Percentiles rank a stretch among this genome's conserved stretches.
These are phyloP conservation scores for Sordariomycetes sp. DNA, from an alignment of 2,329 filamentous ascomycete species.

Conservation along the genomic window DNA sequence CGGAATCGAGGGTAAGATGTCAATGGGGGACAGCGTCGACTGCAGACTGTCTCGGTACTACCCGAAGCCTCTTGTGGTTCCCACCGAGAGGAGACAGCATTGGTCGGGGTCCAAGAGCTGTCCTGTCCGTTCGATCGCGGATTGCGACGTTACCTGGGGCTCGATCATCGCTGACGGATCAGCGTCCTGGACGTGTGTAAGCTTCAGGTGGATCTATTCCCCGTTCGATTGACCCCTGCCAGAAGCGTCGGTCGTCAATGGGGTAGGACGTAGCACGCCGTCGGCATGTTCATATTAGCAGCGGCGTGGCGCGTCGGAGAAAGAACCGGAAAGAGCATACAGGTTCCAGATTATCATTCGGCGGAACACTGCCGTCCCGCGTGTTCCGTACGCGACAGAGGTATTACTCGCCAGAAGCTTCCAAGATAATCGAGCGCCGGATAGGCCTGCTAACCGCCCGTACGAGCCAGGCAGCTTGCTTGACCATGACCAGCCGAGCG, in stretches of 20 bases:
- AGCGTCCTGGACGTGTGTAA: neutral
- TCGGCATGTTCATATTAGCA: neutral
- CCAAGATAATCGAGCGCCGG: too few species aligned
- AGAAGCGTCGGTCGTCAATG: neutral
- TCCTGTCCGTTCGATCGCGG: neutral
- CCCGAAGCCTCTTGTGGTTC: neutral
- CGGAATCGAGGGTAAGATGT: neutral
- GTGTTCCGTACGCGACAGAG: too few species aligned
- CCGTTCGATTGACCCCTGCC: neutral
- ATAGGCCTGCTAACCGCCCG: too few species aligned
- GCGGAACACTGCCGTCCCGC: neutral
- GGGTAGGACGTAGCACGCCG: neutral
- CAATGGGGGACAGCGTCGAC: neutral
- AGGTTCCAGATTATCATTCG: neutral
- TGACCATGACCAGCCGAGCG: too few species aligned
- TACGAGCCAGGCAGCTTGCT: too few species aligned
- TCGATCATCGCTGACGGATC: neutral
- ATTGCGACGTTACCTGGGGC: neutral
- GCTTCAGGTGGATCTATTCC: neutral
- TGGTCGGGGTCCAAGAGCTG: neutral
- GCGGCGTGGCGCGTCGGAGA: neutral
- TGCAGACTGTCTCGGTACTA: neutral
- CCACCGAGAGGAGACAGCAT: neutral
- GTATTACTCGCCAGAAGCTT: too few species aligned
- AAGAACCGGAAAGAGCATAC: neutral